Base-by-base conservation (phyloP, 2,329 filamentous ascomycete species). In the Aureobasidium musti region DNA sequence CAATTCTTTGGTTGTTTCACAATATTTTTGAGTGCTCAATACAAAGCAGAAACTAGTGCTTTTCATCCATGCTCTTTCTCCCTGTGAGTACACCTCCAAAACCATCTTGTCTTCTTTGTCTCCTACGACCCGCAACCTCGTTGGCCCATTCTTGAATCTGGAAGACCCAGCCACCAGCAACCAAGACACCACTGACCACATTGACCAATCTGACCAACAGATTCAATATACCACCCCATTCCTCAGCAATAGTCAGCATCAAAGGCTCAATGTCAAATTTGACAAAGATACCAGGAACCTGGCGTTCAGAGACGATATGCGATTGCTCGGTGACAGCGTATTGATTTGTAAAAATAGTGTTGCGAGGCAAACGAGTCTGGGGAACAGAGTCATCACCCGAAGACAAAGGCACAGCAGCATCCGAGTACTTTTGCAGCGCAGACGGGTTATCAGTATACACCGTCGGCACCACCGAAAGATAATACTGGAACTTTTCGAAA, bases 231-330 rank as follows among this genome's bases (percentile, higher is more conserved):
- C 90, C 84, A 67, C 89, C 88, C 74, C 92, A 87, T 74, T 88
- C 87, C 80, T 98, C 94, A 69, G 89, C 89, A 49, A 99, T 89
- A 33, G 90, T 89, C 63, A 99, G 82, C 77, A 95, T 81, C 73
- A 99, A 93, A 1, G 95, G 95, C 82, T 99, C 95, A 72, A 99
- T 97, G 77, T 98, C 94, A 80, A 96, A 99, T 81, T 98, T 99
- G 85, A 99, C 91, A 77, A 98, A 99, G 69, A 99, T 87, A 37
- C 95, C 95, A 0, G 95, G 95, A 0, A 97, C 86, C 67, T 82
- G 80, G 69, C 75, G 87, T 73, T 96, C 90, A 65, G 83, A 81
- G 49, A 96, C 84, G 41, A 83, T 80, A 73, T 88, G 86, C 72
- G 86, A 89, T 81, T 98, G 93, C 75, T 93, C 91, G 0, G 93